Conservation (phyloP, 129 eudicot species). For the Tanacetum coccineum region DNA sequence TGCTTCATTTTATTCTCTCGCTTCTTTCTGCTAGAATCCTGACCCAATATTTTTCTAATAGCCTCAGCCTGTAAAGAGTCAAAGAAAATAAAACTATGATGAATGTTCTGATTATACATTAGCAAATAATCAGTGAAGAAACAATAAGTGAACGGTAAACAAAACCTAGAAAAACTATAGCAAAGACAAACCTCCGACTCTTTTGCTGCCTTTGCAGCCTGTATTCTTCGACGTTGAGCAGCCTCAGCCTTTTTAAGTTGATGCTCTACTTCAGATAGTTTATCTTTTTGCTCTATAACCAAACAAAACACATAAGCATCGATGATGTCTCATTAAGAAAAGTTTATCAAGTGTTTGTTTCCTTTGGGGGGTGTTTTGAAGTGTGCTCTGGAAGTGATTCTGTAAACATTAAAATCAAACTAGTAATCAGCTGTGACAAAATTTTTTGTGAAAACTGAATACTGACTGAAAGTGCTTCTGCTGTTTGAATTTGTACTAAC, state of each 20-base stretch:
- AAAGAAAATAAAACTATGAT: background rate
- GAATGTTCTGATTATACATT: background rate
- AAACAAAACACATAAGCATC: background rate
- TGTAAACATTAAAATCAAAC: too few relatives aligned
- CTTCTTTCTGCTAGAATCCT: conserved; percentile 86
- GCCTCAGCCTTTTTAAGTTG: conserved; percentile 65
- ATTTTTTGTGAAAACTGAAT: too few relatives aligned
- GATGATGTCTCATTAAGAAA: conserved; percentile 1
- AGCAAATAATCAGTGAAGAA: background rate
- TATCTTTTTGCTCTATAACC: conserved; percentile 61
- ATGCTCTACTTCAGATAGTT: conserved; percentile 45
- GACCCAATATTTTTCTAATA: conserved; percentile 81
- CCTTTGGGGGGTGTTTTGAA: background rate
- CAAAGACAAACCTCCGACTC: conserved; percentile 58
- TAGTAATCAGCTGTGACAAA: too few relatives aligned
- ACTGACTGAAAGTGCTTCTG: too few relatives aligned
- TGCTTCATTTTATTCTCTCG: conserved; percentile 67
- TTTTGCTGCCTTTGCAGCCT: conserved; percentile 77
- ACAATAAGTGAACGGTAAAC: background rate
- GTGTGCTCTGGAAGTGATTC: too few relatives aligned
- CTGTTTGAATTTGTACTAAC: too few relatives aligned
- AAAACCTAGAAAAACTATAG: background rate
- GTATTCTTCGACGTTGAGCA: conserved; percentile 60
- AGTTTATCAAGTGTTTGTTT: background rate
- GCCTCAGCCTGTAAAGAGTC: conserved; percentile 64